Evolutionary conservation across 1,284 basidiomycete genomes (phyloP), one percentile per base, ranked within the genome.

Genomic region (Pseudozyma sp.): DNA sequence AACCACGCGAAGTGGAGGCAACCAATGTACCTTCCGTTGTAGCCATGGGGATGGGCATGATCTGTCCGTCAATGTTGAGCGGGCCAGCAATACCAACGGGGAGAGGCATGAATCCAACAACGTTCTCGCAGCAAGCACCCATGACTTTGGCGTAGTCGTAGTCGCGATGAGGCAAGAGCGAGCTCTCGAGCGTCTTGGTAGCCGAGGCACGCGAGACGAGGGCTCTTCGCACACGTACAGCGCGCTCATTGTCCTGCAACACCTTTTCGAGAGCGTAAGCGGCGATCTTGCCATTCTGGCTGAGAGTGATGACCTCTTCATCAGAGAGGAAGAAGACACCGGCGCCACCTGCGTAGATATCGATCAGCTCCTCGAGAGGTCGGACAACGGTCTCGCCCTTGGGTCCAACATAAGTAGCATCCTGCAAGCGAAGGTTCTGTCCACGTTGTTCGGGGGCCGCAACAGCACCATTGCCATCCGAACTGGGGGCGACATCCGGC

Each of bases 51-150:
- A 99, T 95, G 54, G 92, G 96, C 80, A 91, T 91, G 51, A 91
- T 86, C 70, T 90, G 88, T 43, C 93, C 94, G 79, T 99, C 97
- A 83, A 99, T 90, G 60, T 90, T 93, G 52, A 99, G 90, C 2
- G 97, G 97, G 7, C 97, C 97, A 6, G 97, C 97, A 70, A 99
- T 93, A 82, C 97, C 97, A 59, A 99, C 90, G 0, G 97, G 97
- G 40, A 99, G 86, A 21, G 97, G 97, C 86, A 98, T 95, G 86
- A 92, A 99, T 21, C 97, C 97, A 51, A 99, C 90, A 52, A 99
- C 97, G 85, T 99, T 99, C 87, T 99, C 97, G 86, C 97, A 99
- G 87, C 97, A 99, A 5, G 96, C 95, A 68, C 96, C 96, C 76
- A 96, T 90, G 57, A 99, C 95, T 31, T 92, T 90, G 43, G 92